A percentile compares a stretch with the other conserved stretches of the same genome.
These are phyloP conservation scores for Cymbopogon citratus DNA, from an alignment of 176 grass and related monocot species.

Conservation along the genomic window DNA sequence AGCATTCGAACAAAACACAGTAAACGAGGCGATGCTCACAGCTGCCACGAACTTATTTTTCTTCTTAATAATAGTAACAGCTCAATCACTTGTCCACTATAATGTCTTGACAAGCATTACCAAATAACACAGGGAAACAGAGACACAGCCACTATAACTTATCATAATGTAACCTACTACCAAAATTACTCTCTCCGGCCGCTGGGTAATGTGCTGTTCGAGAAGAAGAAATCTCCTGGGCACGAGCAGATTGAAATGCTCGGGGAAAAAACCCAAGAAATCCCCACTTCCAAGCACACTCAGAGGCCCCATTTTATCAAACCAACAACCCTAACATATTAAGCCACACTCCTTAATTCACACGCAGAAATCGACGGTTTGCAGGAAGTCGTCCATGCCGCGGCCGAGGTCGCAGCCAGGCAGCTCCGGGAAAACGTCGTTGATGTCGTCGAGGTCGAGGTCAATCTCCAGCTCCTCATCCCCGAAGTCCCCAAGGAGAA, in stretches of 20 bases:
- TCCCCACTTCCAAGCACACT: conserved; percentile 6
- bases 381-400: conserved; percentile 41
- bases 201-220: conserved; percentile 1
- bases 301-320: conserved; percentile 18
- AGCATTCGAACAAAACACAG: not conserved
- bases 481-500: conserved; percentile 15
- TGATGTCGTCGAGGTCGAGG: conserved; percentile 34
- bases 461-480: conserved; percentile 38
- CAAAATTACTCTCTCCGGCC: conserved; percentile 38
- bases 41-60: conserved; percentile 15
- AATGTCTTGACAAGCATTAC: conserved; percentile 35
- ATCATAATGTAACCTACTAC: conserved; percentile 31
- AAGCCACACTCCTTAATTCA: conserved; percentile 11
- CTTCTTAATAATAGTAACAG: conserved; percentile 14
- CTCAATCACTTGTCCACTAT: conserved; percentile 26
- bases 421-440: conserved; percentile 30
- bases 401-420: conserved; percentile 27
- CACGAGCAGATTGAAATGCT: conserved; percentile 22
- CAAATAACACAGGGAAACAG: not conserved
- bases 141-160: conserved; percentile 26
- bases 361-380: conserved; percentile 40
- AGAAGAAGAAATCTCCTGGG: conserved; percentile 16
- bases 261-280: conserved; percentile 62
- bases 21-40: not conserved
- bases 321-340: conserved; percentile 16